Evolutionary conservation across 768 basidiomycete genomes (phyloP).

Genomic region (Boletus speciosus): DNA sequence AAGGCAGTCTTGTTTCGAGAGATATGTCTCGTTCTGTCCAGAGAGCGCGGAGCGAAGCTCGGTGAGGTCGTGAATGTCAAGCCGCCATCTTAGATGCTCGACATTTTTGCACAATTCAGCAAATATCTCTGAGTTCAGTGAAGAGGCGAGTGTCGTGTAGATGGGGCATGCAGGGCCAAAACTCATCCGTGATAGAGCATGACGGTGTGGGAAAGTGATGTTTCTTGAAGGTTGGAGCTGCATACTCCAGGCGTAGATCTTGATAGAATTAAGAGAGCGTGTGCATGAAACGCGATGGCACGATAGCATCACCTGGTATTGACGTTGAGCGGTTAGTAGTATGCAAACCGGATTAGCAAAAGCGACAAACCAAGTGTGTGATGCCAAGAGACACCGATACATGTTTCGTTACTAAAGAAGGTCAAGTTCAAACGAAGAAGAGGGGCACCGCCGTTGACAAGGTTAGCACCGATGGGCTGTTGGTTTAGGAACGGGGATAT

Average conservation of each 20-base stretch:
- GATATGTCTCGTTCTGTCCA: not conserved
- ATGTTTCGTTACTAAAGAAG: conserved; percentile 22
- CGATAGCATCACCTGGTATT: conserved; percentile 27
- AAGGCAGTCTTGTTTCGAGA: conserved; percentile 32
- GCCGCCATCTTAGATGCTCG: conserved; percentile 16
- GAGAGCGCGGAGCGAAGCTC: conserved; percentile 15
- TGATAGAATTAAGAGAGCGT: conserved; percentile 31
- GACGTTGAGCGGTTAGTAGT: not conserved
- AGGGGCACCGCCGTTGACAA: conserved; percentile 17
- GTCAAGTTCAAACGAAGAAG: conserved; percentile 30
- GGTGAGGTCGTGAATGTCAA: conserved; percentile 9
- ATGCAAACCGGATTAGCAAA: not conserved
- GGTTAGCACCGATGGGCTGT: conserved; percentile 8
- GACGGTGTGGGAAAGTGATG: conserved; percentile 19
- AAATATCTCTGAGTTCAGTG: conserved; percentile 18
- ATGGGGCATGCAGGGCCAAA: conserved; percentile 24
- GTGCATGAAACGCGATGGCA: conserved; percentile 30
- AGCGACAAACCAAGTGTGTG: conserved; percentile 29
- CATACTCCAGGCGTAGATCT: conserved; percentile 3
- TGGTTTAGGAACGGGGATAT: conserved; percentile 18
- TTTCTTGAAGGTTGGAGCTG: conserved; percentile 26
- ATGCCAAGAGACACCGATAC: conserved; percentile 34
- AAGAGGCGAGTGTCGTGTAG: conserved; percentile 16
- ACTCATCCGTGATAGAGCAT: conserved; percentile 8
- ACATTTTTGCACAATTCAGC: conserved; percentile 7